A percentile compares a stretch with the other conserved stretches of the same genome.
These are phyloP conservation scores for Schizosaccharomyces pombe DNA, from an alignment of 805 yeast species.

Conservation along the genomic window DNA sequence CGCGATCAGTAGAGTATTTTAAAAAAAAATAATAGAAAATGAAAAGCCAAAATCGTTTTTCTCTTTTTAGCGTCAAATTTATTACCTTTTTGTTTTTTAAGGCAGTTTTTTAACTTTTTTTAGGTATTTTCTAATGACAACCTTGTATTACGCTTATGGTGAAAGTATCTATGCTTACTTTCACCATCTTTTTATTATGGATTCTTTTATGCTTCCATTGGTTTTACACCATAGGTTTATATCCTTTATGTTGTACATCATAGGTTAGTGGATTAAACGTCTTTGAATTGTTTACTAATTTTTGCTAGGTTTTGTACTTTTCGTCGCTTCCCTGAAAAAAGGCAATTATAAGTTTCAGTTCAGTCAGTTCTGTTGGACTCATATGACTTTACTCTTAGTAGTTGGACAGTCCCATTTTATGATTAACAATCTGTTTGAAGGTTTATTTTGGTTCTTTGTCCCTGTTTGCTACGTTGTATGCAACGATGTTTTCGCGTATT, in stretches of 20 bases:
- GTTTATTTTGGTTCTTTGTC: conserved; percentile 79
- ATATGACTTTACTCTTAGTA: conserved; percentile 72
- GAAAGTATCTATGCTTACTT: conserved; percentile 53
- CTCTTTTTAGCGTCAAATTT: no score
- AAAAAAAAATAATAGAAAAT: no score
- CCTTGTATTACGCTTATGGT: conserved; percentile 76
- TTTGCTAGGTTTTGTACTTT: conserved; percentile 54
- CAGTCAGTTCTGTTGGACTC: conserved; percentile 79
- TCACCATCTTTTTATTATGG: conserved; percentile 27
- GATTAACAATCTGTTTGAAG: conserved; percentile 68
- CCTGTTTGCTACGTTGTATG: conserved; percentile 83
- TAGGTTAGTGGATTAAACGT: not conserved
- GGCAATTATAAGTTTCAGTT: conserved; percentile 82
- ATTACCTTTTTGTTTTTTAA: no score
- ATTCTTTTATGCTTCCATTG: conserved; percentile 30
- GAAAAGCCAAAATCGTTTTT: not conserved
- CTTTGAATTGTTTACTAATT: not conserved
- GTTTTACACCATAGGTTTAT: conserved; percentile 64
- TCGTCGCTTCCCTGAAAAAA: conserved; percentile 69
- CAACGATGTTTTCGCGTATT: conserved; percentile 86
- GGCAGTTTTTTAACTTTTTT: not conserved
- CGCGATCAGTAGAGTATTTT: no score
- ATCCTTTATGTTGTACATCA: conserved; percentile 40
- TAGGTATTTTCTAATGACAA: conserved; percentile 41
- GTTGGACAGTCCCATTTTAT: conserved; percentile 88